Percentiles rank a stretch among this genome's conserved stretches.
phyloP scores from a whole-genome alignment of 2,329 filamentous ascomycete species.

The Paecilomyces sp. region DNA sequence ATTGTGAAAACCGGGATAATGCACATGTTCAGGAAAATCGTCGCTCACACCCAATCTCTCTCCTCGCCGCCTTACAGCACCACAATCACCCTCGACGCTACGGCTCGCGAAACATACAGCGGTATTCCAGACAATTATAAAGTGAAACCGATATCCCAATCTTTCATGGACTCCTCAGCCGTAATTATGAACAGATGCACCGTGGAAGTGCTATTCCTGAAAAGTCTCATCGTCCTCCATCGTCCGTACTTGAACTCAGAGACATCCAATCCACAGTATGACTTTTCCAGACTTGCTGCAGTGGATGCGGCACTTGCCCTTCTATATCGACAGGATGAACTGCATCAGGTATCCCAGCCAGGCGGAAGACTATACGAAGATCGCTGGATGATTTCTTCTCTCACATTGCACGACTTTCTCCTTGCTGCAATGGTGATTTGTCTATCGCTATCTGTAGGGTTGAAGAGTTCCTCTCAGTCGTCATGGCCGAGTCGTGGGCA shows the following conservation, averaged over 20 bases:
- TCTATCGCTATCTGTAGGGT: conserved; percentile 22
- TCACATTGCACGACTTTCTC: conserved; percentile 54
- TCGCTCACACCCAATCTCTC: conserved; percentile 12
- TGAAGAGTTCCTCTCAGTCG: neutral
- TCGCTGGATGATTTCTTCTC: conserved; percentile 51
- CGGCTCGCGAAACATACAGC: conserved; percentile 13
- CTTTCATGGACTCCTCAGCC: conserved; percentile 40
- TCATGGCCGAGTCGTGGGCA: neutral
- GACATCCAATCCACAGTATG: conserved; percentile 22
- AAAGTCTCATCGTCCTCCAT: conserved; percentile 44
- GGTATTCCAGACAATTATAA: conserved; percentile 15
- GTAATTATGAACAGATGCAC: conserved; percentile 46
- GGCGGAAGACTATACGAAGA: conserved; percentile 45
- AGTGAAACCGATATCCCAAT: conserved; percentile 18
- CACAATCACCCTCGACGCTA: conserved; percentile 16
- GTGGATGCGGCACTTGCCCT: conserved; percentile 41
- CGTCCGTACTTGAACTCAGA: conserved; percentile 39
- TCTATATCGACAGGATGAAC: conserved; percentile 40
- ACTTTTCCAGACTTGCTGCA: conserved; percentile 36
- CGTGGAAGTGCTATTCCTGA: conserved; percentile 43
- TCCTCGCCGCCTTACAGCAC: conserved; percentile 8
- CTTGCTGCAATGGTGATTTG: conserved; percentile 53
- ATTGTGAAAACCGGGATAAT: conserved; percentile 25
- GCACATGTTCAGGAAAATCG: conserved; percentile 20
- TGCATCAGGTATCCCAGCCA: conserved; percentile 43